These are phyloP conservation scores for Triticum urartu DNA, from an alignment of 176 grass and related monocot genomes.

Conservation along the genomic window DNA sequence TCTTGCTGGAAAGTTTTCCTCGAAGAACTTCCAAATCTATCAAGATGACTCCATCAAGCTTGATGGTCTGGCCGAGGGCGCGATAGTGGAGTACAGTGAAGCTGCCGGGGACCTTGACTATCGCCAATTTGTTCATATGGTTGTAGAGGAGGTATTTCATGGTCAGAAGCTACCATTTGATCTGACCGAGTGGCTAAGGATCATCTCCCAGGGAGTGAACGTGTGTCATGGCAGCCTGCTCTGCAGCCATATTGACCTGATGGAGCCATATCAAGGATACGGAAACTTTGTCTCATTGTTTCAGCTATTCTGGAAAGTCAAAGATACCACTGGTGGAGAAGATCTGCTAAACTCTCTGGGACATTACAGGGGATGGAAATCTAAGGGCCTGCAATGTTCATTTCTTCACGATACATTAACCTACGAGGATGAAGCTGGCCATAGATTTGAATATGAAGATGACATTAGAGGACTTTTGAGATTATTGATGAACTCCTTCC, in stretches of 20 bases:
- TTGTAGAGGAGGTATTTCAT: not conserved
- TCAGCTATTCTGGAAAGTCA: not conserved
- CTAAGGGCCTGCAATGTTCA: fast-evolving
- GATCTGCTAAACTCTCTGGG: not conserved
- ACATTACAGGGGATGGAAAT: not conserved
- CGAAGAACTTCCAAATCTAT: no score
- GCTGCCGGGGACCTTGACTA: no score
- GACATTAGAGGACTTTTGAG: no score
- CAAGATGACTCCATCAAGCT: no score
- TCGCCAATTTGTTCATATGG: no score
- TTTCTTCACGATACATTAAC: not conserved
- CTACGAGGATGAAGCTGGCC: no score
- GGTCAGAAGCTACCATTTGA: not conserved
- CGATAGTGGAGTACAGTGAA: no score
- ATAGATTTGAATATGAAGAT: no score
- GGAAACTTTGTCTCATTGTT: not conserved
- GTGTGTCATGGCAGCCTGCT: not conserved
- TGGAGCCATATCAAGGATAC: not conserved
- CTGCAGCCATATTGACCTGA: not conserved
- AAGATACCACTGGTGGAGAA: not conserved
- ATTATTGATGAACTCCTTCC: no score
- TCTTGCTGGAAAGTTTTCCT: no score
- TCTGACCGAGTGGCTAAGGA: not conserved
- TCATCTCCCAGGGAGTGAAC: not conserved
- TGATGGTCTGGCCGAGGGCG: no score